Evolutionary conservation across 257 asterid genomes (phyloP), one percentile per base, ranked within the genome.

Genomic region (Schizonepeta tenuifolia): DNA sequence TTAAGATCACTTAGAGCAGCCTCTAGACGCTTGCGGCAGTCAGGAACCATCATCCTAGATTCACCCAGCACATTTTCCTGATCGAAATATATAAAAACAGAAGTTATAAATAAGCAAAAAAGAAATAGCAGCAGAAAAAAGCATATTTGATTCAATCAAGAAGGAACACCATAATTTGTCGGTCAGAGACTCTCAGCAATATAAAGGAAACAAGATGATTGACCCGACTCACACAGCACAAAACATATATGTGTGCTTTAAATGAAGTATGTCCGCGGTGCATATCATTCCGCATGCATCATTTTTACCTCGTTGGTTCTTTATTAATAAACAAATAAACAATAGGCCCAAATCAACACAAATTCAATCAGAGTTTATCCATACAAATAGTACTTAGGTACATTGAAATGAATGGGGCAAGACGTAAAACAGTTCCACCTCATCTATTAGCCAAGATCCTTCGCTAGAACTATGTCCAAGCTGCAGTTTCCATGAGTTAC

Each of bases 41-140:
- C 98, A 18, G 98, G 98, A 56, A 93, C 82, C 98, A 90, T 93
- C 98, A 93, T 93, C 77, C 96, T 86, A 53, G 98, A 93, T 79
- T 93, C 98, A 70, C 93, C 90, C 81, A 93, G 75, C 74, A 93
- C 98, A 56, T 90, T 90, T 77, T 93, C 98, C 97, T 90, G 83
- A 77, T 81, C 11, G 44, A 65, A 63, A 31, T 71, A 62, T 62
- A 41, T 31, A 10, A 65, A 67, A 59, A 50, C 20, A 21, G 3
- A 26, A 24, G 57, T 61, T 63, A 46, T 21, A 38, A n/a, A n/a
- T n/a, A n/a, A n/a, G n/a, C n/a, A n/a, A 67, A 28, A 22, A 65
- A 33, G 44, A 65, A 73, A 74, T 2, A 65, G 24, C 40, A 43
- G 7, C n/a, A n/a, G 22, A n/a, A 4, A 13, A 5, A 14, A 13